Evolutionary conservation across 208 protist species (phyloP).

Genomic region (Tritrichomonas foetus): DNA sequence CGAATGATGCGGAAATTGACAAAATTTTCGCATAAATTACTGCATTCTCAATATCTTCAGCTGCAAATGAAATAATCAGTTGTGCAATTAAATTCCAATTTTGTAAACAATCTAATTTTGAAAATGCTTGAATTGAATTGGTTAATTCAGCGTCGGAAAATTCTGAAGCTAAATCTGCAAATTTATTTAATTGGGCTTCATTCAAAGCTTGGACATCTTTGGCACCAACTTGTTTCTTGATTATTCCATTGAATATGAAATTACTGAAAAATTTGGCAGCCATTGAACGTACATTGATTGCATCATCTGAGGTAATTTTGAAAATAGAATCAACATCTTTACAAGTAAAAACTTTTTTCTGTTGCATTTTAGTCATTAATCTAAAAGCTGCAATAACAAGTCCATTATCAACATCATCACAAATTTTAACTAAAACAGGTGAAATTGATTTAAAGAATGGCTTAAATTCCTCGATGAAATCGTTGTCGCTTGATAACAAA

Average conservation of each 20-base stretch:
- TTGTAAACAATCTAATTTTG: background rate
- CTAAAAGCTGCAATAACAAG: background rate
- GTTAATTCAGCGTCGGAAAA: background rate
- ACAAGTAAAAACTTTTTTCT: background rate
- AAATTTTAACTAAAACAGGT: background rate
- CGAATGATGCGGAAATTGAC: background rate
- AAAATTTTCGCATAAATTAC: background rate
- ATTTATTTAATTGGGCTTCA: background rate
- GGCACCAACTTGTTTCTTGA: background rate
- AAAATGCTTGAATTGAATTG: background rate
- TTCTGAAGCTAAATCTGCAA: background rate
- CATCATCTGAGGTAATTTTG: constrained; percentile 1
- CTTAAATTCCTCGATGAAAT: background rate
- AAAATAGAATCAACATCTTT: background rate
- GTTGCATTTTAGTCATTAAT: background rate
- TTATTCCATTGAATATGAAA: background rate
- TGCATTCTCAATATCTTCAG: background rate
- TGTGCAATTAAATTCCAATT: background rate
- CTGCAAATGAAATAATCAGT: background rate
- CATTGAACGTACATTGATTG: background rate
- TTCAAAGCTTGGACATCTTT: background rate
- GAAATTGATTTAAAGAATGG: background rate
- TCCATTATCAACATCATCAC: background rate
- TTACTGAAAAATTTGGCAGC: background rate
- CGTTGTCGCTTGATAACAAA: background rate